These are phyloP conservation scores for Lentinula novae-zelandiae DNA, from an alignment of 1,284 basidiomycete species.

Conservation along the genomic window DNA sequence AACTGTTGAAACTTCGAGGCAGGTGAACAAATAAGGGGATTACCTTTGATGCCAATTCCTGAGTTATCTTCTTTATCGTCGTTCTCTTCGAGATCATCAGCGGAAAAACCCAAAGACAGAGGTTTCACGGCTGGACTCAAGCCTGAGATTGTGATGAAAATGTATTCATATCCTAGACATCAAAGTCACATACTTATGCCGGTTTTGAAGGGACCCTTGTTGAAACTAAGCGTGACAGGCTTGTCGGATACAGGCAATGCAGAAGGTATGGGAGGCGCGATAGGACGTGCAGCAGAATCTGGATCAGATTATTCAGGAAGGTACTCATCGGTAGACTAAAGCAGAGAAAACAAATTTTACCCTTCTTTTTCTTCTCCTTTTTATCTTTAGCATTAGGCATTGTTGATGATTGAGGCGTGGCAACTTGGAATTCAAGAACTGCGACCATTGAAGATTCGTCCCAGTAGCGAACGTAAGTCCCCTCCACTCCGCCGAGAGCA, in stretches of 20 bases:
- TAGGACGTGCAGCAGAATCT: conserved; percentile 24
- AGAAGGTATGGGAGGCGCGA: conserved; percentile 47
- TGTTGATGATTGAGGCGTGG: conserved; percentile 46
- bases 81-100: conserved; percentile 38
- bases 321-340: background rate
- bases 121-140: conserved; percentile 32
- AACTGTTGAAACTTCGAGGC: conserved; percentile 7
- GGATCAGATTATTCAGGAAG: background rate
- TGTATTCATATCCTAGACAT: background rate
- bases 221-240: conserved; percentile 73
- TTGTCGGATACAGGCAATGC: conserved; percentile 69
- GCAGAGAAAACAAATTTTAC: conserved; percentile 44
- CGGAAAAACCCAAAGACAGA: conserved; percentile 52
- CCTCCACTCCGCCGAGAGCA: conserved; percentile 65
- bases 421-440: conserved; percentile 76
- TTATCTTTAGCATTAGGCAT: conserved; percentile 30
- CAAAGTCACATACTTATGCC: conserved; percentile 30
- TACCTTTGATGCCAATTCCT: conserved; percentile 50
- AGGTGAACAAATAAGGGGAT: conserved; percentile 21
- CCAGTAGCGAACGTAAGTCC: conserved; percentile 78
- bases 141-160: conserved; percentile 7
- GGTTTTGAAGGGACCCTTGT: conserved; percentile 45
- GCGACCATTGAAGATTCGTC: conserved; percentile 72
- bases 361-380: conserved; percentile 69
- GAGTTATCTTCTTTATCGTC: conserved; percentile 40